Evolutionary conservation across 169 alveolate genomes (phyloP).

Genomic region (Plasmodium yoelii): DNA sequence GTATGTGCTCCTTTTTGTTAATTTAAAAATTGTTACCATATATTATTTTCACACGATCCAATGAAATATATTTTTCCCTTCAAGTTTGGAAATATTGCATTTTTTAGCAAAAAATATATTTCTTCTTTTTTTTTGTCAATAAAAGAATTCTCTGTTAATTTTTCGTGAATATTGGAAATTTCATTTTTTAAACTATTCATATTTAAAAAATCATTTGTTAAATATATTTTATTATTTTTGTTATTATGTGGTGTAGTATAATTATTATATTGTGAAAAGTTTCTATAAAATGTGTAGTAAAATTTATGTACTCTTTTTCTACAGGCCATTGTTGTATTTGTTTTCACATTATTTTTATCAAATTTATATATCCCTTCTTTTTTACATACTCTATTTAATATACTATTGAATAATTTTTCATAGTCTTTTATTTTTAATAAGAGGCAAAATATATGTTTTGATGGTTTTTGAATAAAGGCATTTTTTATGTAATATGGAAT

Average conservation of each 20-base stretch:
- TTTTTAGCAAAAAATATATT: conserved; percentile 46
- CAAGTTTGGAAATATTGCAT: conserved; percentile 66
- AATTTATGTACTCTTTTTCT: neutral
- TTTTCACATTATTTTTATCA: neutral
- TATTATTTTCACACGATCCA: conserved; percentile 72
- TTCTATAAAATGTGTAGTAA: neutral
- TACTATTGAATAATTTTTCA: neutral
- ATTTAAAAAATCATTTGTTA: conserved; percentile 39
- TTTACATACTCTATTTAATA: too few relatives aligned
- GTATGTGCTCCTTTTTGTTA: too few relatives aligned
- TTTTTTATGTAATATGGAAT: conserved; percentile 2
- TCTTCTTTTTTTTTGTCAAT: conserved; percentile 67
- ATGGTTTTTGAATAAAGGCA: conserved; percentile 4
- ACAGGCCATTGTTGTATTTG: neutral
- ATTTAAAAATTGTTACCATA: conserved; percentile 36
- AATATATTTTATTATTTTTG: conserved; percentile 13
- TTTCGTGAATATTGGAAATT: conserved; percentile 59
- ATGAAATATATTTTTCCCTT: conserved; percentile 68
- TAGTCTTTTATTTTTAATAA: conserved; percentile 11
- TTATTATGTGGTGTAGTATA: conserved; percentile 1
- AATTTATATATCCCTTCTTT: neutral
- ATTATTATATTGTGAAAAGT: neutral
- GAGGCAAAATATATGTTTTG: neutral
- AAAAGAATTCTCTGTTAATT: conserved; percentile 56
- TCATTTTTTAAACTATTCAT: conserved; percentile 36